A percentile compares a stretch with the other conserved stretches of the same genome.
These are phyloP conservation scores for Suillus bovinus DNA, from an alignment of 768 basidiomycete genomes.

Conservation along the genomic window DNA sequence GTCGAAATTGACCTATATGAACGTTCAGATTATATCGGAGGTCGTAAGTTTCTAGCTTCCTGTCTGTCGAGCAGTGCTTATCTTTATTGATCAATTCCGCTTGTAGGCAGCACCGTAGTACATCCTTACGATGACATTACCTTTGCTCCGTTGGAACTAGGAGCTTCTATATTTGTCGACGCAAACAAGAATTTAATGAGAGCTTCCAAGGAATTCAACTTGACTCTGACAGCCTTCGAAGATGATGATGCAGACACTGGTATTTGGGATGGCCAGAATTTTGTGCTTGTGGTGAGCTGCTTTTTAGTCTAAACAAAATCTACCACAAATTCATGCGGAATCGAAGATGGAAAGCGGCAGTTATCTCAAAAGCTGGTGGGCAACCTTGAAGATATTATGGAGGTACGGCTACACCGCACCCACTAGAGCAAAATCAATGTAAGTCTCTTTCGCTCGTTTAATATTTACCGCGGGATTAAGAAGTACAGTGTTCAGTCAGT, in stretches of 20 bases:
- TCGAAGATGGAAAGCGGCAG: constrained; percentile 44
- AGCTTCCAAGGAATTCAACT: constrained; percentile 79
- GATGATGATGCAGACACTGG: constrained; percentile 51
- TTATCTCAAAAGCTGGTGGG: constrained; percentile 57
- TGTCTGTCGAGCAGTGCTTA: background rate
- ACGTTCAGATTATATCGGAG: constrained; percentile 72
- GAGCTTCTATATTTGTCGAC: constrained; percentile 84
- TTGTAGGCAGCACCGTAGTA: constrained; percentile 72
- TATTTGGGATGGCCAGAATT: constrained; percentile 81
- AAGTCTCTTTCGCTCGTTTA: constrained; percentile 19
- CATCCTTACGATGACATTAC: constrained; percentile 64
- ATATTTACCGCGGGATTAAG: background rate
- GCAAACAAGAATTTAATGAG: constrained; percentile 72
- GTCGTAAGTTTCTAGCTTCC: constrained; percentile 57
- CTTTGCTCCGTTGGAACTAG: constrained; percentile 73
- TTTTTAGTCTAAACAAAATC: no score
- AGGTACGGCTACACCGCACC: constrained; percentile 73
- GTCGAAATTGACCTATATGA: constrained; percentile 88
- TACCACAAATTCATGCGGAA: constrained; percentile 5
- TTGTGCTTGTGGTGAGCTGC: constrained; percentile 60
- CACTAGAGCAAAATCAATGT: constrained; percentile 56
- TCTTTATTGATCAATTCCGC: constrained; percentile 9
- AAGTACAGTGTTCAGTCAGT: constrained; percentile 52
- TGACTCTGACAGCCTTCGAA: constrained; percentile 54
- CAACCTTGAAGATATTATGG: constrained; percentile 71